Evolutionary conservation across 2,329 filamentous ascomycete species (phyloP), one percentile per base, ranked within the genome.

Genomic region (Fusarium napiforme): DNA sequence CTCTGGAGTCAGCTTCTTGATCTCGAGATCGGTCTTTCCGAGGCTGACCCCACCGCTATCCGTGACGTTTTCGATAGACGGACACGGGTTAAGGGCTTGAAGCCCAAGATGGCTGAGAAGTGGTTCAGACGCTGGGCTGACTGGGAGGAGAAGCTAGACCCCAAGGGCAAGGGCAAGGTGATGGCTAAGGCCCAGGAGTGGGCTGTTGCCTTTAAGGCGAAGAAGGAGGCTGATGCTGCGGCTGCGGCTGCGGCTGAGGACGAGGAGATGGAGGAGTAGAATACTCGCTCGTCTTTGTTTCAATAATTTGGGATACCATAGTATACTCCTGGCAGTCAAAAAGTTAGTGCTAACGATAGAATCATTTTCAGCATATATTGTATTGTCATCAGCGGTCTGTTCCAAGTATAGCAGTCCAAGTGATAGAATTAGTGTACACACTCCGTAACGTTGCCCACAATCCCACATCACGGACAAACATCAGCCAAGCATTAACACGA

Each of bases 1-100:
- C 86, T 98, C 58, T 98, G 96, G 96, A 96, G 94, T 82, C 92
- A 97, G 82, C 91, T 97, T 74, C 84, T 98, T 3, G 95, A 97
- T 79, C 87, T 98, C 63, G 96, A 99, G 84, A 88, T 91, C 69
- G 87, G 88, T 21, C 87, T 87, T 40, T 86, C 90, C 45, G 87
- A 87, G 19, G 88, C 90, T 39, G 85, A 87, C 45, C 57, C 69
- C 9, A 89, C 84, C 4, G 87, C 87, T 40, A 89, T 95, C 34
- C 88, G 95, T 53, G 91, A 92, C 68, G 84, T 98, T 53, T 98
- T 96, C 80, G 94, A 97, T 84, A 88, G 95, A 47, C 93, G 95
- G 79, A 86, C 89, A 32, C 90, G 88, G 75, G 87, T 88, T 42
- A 91, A 90, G 83, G 87, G 88, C 4, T 85, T 97, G 75, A 97